phyloP scores from a whole-genome alignment of 1,284 basidiomycete species.

The Fomitopsis pinicola region DNA sequence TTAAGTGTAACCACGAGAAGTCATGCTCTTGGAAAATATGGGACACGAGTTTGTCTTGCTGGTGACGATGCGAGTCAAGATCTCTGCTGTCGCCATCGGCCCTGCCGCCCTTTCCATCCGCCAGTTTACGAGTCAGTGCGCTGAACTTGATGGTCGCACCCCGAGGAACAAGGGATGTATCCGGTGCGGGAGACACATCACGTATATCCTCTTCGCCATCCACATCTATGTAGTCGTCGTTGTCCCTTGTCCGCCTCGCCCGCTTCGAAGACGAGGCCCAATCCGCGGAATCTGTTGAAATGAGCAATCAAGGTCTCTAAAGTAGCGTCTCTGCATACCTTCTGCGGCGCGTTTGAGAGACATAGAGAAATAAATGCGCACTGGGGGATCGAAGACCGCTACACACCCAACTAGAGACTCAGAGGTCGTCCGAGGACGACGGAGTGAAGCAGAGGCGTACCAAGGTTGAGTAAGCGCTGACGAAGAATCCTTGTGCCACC shows the following conservation, averaged over 20 bases:
- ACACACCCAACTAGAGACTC: background rate
- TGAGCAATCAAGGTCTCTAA: background rate
- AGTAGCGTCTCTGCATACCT: slow-evolving; percentile 29
- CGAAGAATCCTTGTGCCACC: background rate
- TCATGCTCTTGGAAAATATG: slow-evolving; percentile 80
- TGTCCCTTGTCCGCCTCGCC: slow-evolving; percentile 40
- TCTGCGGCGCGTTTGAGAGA: slow-evolving; percentile 46
- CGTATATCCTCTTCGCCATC: slow-evolving; percentile 47
- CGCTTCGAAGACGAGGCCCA: slow-evolving; percentile 48
- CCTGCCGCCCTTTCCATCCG: slow-evolving; percentile 38
- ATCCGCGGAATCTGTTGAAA: slow-evolving; percentile 28
- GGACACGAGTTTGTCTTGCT: slow-evolving; percentile 70
- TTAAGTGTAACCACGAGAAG: slow-evolving; percentile 82
- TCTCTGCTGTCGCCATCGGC: slow-evolving; percentile 28
- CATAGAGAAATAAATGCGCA: slow-evolving; percentile 20
- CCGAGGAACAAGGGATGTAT: slow-evolving; percentile 55
- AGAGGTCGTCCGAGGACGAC: background rate
- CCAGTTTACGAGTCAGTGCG: slow-evolving; percentile 72
- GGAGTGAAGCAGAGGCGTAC: background rate
- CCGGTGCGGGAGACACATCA: slow-evolving; percentile 43
- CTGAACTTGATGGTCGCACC: slow-evolving; percentile 79
- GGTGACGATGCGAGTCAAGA: slow-evolving; percentile 50
- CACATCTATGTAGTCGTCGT: slow-evolving; percentile 51
- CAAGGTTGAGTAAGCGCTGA: background rate
- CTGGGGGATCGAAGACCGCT: no score